Conservation (phyloP, 352 stramenopile species). For the Paralagenidium karlingii region DNA sequence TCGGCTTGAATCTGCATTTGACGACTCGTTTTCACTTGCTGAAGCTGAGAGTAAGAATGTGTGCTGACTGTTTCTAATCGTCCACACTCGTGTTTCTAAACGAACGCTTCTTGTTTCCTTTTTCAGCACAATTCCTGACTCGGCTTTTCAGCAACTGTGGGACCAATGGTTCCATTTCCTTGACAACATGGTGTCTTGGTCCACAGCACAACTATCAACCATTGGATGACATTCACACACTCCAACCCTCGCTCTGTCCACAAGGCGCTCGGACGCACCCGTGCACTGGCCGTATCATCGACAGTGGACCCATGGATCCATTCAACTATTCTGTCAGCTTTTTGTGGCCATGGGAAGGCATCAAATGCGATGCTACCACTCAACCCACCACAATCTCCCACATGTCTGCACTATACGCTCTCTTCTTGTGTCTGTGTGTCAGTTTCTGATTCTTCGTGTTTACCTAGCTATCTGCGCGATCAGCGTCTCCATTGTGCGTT, state of each 20-base stretch:
- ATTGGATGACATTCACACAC: slow-evolving; percentile 3
- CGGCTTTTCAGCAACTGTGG: slow-evolving; percentile 31
- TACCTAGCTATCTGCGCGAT: slow-evolving; percentile 30
- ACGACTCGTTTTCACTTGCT: no score
- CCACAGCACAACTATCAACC: slow-evolving; percentile 3
- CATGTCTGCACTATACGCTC: slow-evolving; percentile 18
- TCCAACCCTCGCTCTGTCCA: slow-evolving; percentile 18
- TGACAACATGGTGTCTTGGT: slow-evolving; percentile 54
- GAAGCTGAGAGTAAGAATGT: no score
- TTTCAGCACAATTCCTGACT: no score
- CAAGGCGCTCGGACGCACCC: slow-evolving; percentile 35
- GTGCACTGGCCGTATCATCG: slow-evolving; percentile 42
- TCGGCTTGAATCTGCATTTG: no score
- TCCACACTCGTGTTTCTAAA: no score
- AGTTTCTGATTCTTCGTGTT: background rate
- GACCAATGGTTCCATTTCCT: slow-evolving; percentile 20
- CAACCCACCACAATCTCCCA: slow-evolving; percentile 56
- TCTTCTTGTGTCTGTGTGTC: background rate
- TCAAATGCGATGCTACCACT: slow-evolving; percentile 49
- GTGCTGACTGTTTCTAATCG: no score
- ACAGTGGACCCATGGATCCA: background rate
- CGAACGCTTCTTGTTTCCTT: no score
- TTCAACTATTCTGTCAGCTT: slow-evolving; percentile 9
- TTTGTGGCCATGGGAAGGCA: slow-evolving; percentile 58
- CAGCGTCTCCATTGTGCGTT: slow-evolving; percentile 35